phyloP scores from a whole-genome alignment of 2,329 filamentous ascomycete genomes.

The Hypoxylon sp. region DNA sequence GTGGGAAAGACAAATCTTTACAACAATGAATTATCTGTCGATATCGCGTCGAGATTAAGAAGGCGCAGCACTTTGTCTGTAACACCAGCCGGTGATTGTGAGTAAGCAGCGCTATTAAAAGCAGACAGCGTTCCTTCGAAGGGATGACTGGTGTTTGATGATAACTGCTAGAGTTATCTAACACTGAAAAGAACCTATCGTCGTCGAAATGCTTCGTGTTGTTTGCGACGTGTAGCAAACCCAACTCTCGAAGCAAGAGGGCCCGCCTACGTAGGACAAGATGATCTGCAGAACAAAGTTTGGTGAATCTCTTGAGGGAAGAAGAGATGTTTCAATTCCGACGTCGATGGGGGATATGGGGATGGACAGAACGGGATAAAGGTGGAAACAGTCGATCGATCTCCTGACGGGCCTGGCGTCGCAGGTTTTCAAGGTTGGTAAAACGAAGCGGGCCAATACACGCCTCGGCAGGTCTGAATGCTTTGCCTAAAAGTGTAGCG shows the following conservation, averaged over 20 bases:
- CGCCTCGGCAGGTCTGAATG: slow-evolving; percentile 34
- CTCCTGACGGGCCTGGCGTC: slow-evolving; percentile 56
- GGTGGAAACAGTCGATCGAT: slow-evolving; percentile 50
- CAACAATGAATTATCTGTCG: slow-evolving; percentile 21
- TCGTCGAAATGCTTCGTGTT: slow-evolving; percentile 24
- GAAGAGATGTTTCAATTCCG: slow-evolving; percentile 47
- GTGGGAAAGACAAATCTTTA: slow-evolving; percentile 10
- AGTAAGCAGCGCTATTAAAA: slow-evolving; percentile 29
- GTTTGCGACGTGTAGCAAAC: slow-evolving; percentile 29
- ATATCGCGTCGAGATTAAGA: slow-evolving; percentile 32
- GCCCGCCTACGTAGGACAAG: slow-evolving; percentile 52
- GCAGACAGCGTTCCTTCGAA: slow-evolving; percentile 20
- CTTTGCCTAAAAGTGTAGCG: slow-evolving; percentile 42
- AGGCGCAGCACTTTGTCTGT: slow-evolving; percentile 42
- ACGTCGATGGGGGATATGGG: slow-evolving; percentile 22
- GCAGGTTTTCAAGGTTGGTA: slow-evolving; percentile 53
- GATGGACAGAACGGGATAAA: slow-evolving; percentile 45
- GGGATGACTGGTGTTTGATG: slow-evolving; percentile 8
- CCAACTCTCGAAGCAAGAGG: slow-evolving; percentile 50
- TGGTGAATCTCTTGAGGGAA: slow-evolving; percentile 43
- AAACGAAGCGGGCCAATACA: slow-evolving; percentile 45
- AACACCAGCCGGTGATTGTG: slow-evolving; percentile 29
- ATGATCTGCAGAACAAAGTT: slow-evolving; percentile 57
- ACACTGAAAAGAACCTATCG: slow-evolving; percentile 20
- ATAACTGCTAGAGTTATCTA: slow-evolving; percentile 24